These are phyloP conservation scores for Pythium volutum DNA, from an alignment of 352 stramenopile species.

Conservation along the genomic window DNA sequence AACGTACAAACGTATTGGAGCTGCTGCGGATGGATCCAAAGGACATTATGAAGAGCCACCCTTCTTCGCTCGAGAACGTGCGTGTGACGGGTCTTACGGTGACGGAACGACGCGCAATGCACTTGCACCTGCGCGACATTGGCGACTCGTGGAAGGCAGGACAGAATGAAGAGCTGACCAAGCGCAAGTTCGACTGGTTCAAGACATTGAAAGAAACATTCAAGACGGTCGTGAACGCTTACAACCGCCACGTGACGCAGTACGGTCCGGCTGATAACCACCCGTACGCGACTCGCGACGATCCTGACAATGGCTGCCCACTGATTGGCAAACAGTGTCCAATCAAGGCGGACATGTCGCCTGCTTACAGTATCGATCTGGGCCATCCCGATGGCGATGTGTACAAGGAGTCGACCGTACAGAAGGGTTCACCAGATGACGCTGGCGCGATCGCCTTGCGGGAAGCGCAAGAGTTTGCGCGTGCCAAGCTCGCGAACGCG, in stretches of 20 bases:
- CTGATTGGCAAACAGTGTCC: conserved; percentile 91
- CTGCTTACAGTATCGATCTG: conserved; percentile 75
- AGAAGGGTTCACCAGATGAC: conserved; percentile 72
- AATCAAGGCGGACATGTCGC: conserved; percentile 79
- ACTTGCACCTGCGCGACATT: conserved; percentile 85
- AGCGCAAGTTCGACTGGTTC: conserved; percentile 91
- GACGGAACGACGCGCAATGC: conserved; percentile 86
- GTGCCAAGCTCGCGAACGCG: conserved; percentile 68
- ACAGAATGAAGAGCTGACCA: conserved; percentile 91
- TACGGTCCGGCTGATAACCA: conserved; percentile 89
- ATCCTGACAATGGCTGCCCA: conserved; percentile 78
- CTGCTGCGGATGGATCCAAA: conserved; percentile 83
- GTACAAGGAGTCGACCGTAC: conserved; percentile 69
- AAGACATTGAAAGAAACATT: conserved; percentile 92
- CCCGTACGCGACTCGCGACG: conserved; percentile 81
- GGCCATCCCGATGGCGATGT: conserved; percentile 79
- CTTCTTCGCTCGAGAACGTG: conserved; percentile 88
- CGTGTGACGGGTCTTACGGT: conserved; percentile 90
- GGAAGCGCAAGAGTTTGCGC: conserved; percentile 61
- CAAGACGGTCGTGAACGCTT: conserved; percentile 90
- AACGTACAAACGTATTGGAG: conserved; percentile 91
- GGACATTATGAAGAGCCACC: conserved; percentile 88
- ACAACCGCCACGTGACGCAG: conserved; percentile 88
- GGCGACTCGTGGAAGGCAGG: conserved; percentile 86
- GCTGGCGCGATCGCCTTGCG: conserved; percentile 56